Evolutionary conservation across 768 basidiomycete genomes (phyloP).

Genomic region (Tylopilus balloui): DNA sequence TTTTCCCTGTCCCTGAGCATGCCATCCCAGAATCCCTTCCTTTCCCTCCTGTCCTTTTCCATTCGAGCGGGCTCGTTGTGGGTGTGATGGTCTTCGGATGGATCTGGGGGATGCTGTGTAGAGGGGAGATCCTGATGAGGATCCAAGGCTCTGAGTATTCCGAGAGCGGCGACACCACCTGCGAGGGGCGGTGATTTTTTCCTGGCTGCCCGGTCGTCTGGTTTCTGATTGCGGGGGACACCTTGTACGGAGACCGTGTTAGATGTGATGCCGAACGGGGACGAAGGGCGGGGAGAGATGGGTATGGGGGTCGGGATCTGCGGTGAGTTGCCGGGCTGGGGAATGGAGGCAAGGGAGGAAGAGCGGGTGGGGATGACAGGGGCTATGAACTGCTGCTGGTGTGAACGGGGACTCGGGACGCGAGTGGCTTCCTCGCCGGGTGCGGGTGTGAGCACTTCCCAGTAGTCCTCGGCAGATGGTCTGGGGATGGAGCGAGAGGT

Average conservation of each 20-base stretch:
- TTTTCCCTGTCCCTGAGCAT: conserved; percentile 34
- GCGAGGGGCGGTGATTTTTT: conserved; percentile 30
- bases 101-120: conserved; percentile 19
- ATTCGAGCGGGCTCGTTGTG: conserved; percentile 25
- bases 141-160: conserved; percentile 48
- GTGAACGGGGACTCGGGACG: conserved; percentile 20
- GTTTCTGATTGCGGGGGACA: conserved; percentile 14
- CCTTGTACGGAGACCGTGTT: conserved; percentile 16
- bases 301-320: conserved; percentile 26
- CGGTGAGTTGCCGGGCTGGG: conserved; percentile 39
- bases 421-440: conserved; percentile 23
- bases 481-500: conserved; percentile 26
- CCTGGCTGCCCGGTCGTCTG: conserved; percentile 20
- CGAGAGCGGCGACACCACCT: conserved; percentile 23
- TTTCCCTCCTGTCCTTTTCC: conserved; percentile 46
- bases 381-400: conserved; percentile 26
- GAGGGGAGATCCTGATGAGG: conserved; percentile 36
- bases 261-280: conserved; percentile 41
- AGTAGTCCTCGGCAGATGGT: conserved; percentile 39
- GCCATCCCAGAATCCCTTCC: conserved; percentile 52
- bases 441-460: conserved; percentile 40
- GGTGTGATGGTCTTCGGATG: conserved; percentile 30
- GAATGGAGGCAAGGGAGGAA: conserved; percentile 48
- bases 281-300: conserved; percentile 37
- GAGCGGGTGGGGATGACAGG: conserved; percentile 42